Percentiles rank a stretch among this genome's conserved stretches.
These are phyloP conservation scores for Pyrenophora teres DNA, from an alignment of 2,329 filamentous ascomycete genomes.

Conservation along the genomic window DNA sequence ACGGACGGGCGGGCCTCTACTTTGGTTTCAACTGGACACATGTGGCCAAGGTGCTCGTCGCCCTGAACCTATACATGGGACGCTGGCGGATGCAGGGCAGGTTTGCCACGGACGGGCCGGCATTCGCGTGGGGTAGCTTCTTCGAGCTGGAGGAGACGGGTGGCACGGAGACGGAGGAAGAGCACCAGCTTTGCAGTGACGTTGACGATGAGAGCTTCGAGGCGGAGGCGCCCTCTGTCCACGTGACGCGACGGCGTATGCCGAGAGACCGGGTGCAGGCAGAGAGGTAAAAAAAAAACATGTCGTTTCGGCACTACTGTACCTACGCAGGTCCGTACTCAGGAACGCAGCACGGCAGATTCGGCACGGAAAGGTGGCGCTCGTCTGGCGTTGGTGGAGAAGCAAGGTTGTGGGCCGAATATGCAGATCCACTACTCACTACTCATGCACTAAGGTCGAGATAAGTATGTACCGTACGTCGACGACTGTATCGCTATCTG, in stretches of 20 bases:
- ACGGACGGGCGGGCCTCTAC: constrained; percentile 18
- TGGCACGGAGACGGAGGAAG: background rate
- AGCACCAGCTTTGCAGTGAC: background rate
- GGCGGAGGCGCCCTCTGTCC: background rate
- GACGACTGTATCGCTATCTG: constrained; percentile 7
- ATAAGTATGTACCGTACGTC: background rate
- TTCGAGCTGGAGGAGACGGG: constrained; percentile 14
- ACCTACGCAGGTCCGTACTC: background rate
- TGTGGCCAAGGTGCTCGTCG: constrained; percentile 30
- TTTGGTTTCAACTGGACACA: constrained; percentile 29
- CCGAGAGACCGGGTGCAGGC: background rate
- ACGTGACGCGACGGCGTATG: background rate
- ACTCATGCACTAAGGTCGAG: background rate
- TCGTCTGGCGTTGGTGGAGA: constrained; percentile 2
- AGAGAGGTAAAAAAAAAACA: background rate
- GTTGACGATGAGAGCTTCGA: background rate
- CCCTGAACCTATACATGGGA: constrained; percentile 39
- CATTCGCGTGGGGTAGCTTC: constrained; percentile 29
- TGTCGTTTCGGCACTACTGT: constrained; percentile 3
- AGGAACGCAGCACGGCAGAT: constrained; percentile 8
- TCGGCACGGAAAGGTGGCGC: constrained; percentile 11
- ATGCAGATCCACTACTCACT: background rate
- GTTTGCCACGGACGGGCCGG: constrained; percentile 29
- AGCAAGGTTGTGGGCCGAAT: background rate
- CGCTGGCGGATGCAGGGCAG: constrained; percentile 34